Percentiles rank a stretch among this genome's conserved stretches.
These are phyloP conservation scores for Phragmites australis DNA, from an alignment of 176 grass and related monocot genomes.

Conservation along the genomic window DNA sequence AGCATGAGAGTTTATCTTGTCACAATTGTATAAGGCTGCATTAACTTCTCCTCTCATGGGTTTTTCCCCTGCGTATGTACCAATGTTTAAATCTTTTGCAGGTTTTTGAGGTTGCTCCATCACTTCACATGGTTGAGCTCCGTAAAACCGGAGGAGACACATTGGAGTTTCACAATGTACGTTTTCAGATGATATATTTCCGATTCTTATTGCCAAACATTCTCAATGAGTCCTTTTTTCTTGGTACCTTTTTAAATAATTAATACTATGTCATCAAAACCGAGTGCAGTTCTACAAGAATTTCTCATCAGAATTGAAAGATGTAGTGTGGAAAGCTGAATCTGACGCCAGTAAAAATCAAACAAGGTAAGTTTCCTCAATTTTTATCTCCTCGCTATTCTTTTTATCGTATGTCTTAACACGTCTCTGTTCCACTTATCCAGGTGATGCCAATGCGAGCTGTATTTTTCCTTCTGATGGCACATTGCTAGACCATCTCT, in stretches of 20 bases:
- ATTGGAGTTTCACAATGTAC: conserved; percentile 92
- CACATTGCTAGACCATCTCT: not conserved
- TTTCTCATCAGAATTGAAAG: conserved; percentile 82
- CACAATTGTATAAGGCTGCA: not conserved
- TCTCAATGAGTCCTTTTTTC: too few species aligned
- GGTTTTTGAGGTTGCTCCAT: conserved; percentile 99
- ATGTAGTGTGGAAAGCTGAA: conserved; percentile 92
- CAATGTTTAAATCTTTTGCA: conserved; percentile 33
- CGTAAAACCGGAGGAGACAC: conserved; percentile 97
- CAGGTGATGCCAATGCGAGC: conserved; percentile 22
- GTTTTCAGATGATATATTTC: not conserved
- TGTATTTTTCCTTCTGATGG: not conserved
- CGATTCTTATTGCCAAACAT: not conserved
- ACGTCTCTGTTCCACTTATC: conserved; percentile 3
- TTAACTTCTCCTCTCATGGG: not conserved
- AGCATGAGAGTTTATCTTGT: not conserved
- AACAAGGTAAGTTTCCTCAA: conserved; percentile 10
- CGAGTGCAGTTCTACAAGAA: conserved; percentile 85
- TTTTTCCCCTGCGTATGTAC: not conserved
- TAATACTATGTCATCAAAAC: not conserved
- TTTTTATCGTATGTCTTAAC: not conserved
- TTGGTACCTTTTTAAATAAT: not conserved
- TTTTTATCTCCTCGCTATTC: not conserved
- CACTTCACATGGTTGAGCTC: conserved; percentile 94
- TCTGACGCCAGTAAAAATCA: conserved; percentile 54